phyloP scores from a whole-genome alignment of 2,329 filamentous ascomycete genomes.

The Phoma sp. region DNA sequence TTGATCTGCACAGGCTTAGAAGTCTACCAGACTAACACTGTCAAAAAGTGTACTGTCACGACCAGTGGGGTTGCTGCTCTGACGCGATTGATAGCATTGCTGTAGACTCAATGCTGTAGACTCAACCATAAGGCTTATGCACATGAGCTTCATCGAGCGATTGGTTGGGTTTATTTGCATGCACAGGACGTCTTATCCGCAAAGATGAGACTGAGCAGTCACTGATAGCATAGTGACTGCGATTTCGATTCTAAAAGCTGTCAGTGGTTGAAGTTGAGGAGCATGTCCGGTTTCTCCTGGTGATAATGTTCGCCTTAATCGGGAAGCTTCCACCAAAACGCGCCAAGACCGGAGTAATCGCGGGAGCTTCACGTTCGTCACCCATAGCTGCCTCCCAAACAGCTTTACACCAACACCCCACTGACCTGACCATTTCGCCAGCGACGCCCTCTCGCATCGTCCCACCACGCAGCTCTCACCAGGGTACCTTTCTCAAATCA shows the following conservation, averaged over 20 bases:
- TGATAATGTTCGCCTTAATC: constrained; percentile 5
- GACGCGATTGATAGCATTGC: too few relatives aligned
- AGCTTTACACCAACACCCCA: constrained; percentile 32
- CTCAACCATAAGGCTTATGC: too few relatives aligned
- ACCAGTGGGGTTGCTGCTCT: too few relatives aligned
- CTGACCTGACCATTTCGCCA: constrained; percentile 13
- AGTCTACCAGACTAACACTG: too few relatives aligned
- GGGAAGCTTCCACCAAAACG: constrained; percentile 19
- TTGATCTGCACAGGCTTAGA: not conserved
- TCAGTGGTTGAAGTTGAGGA: not conserved
- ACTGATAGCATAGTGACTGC: too few relatives aligned
- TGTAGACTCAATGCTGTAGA: too few relatives aligned
- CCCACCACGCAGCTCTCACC: not conserved
- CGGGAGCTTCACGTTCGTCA: constrained; percentile 42
- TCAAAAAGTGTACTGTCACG: too few relatives aligned
- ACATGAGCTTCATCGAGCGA: too few relatives aligned
- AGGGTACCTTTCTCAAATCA: not conserved
- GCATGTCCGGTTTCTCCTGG: not conserved
- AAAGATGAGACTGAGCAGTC: too few relatives aligned
- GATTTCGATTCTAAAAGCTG: not conserved
- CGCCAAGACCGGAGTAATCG: constrained; percentile 34
- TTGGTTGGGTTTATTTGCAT: too few relatives aligned
- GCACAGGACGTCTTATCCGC: too few relatives aligned
- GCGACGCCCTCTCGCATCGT: constrained; percentile 9
- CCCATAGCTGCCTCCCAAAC: constrained; percentile 45